phyloP scores from a whole-genome alignment of 2,329 filamentous ascomycete genomes.

The Colletotrichum brevisporum region DNA sequence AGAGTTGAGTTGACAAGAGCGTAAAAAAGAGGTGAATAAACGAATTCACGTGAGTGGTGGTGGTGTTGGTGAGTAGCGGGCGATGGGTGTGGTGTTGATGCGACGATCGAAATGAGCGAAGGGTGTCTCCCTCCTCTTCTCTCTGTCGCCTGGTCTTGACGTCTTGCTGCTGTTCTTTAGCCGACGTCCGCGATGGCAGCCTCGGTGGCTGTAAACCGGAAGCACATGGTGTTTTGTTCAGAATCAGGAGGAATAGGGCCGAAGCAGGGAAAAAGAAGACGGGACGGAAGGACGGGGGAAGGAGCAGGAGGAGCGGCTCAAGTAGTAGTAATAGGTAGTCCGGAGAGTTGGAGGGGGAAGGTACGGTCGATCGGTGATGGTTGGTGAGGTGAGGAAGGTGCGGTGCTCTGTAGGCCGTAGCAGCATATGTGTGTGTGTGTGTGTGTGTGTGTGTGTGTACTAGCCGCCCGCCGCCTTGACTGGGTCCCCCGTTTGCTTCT shows the following conservation, averaged over 20 bases:
- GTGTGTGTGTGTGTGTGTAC: too few relatives aligned
- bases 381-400: slow-evolving; percentile 20
- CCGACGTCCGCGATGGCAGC: slow-evolving; percentile 36
- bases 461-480: slow-evolving; percentile 6
- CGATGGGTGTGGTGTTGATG: not conserved
- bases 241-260: not conserved
- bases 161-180: slow-evolving; percentile 30
- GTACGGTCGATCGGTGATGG: slow-evolving; percentile 23
- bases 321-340: slow-evolving; percentile 7
- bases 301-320: not conserved
- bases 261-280: not conserved
- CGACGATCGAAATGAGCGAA: not conserved
- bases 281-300: not conserved
- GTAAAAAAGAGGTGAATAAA: not conserved
- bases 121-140: not conserved
- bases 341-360: slow-evolving; percentile 17
- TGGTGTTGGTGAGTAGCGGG: too few relatives aligned
- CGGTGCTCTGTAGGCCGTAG: too few relatives aligned
- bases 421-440: too few relatives aligned
- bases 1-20: slow-evolving; percentile 20
- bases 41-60: too few relatives aligned
- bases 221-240: slow-evolving; percentile 32
- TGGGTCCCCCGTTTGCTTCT: slow-evolving; percentile 9
- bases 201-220: slow-evolving; percentile 35
- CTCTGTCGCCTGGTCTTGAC: not conserved